phyloP scores from a whole-genome alignment of 2,329 filamentous ascomycete species.

The Sporothrix pallida region DNA sequence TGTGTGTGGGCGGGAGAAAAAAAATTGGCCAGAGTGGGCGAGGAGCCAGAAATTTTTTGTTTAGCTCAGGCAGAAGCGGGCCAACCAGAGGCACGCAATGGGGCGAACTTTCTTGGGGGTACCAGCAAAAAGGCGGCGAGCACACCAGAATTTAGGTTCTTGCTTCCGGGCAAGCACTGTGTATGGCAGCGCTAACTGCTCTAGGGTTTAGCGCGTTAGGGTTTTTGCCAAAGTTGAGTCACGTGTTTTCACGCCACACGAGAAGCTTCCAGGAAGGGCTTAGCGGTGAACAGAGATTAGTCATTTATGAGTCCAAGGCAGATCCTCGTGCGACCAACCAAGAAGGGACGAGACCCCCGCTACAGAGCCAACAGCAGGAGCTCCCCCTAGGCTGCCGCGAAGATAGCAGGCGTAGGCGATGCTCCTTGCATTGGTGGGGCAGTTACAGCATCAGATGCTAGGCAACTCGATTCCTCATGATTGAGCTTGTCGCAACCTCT shows the following conservation, averaged over 20 bases:
- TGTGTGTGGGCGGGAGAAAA: slow-evolving; percentile 55
- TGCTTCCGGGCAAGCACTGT: neutral
- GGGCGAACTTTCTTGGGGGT: slow-evolving; percentile 13
- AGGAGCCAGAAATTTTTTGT: slow-evolving; percentile 33
- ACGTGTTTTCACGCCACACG: slow-evolving; percentile 33
- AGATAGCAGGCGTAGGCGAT: neutral
- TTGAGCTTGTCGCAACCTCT: neutral
- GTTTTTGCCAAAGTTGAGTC: slow-evolving; percentile 30
- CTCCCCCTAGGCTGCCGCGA: slow-evolving; percentile 17
- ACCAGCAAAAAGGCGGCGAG: slow-evolving; percentile 13
- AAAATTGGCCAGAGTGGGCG: slow-evolving; percentile 25
- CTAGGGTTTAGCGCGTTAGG: slow-evolving; percentile 37
- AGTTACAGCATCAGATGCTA: neutral
- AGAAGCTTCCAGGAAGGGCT: slow-evolving; percentile 24
- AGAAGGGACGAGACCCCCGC: neutral
- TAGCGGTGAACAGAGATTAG: slow-evolving; percentile 19
- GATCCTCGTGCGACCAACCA: neutral
- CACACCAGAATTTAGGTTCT: slow-evolving; percentile 17
- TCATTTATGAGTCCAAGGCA: slow-evolving; percentile 5
- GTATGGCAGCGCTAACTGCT: slow-evolving; percentile 4
- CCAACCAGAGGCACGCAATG: slow-evolving; percentile 29
- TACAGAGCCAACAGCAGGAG: neutral
- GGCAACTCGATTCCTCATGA: slow-evolving; percentile 28
- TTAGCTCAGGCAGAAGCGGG: slow-evolving; percentile 21
- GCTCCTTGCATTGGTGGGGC: slow-evolving; percentile 16